Evolutionary conservation across 2,329 filamentous ascomycete genomes (phyloP).

Genomic region (Fusarium verticillioides): DNA sequence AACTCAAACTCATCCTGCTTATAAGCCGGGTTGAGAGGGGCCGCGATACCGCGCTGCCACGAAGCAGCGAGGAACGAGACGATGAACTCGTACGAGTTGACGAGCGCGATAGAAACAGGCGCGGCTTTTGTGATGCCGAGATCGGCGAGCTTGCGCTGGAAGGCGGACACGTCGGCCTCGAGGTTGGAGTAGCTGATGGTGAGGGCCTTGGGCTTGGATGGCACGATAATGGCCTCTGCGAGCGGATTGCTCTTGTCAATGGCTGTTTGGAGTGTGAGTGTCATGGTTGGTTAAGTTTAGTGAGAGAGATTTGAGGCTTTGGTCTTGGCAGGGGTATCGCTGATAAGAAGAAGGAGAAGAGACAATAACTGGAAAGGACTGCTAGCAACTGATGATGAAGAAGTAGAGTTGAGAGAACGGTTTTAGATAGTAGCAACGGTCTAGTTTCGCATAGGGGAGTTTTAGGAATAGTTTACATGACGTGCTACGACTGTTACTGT

Average conservation of each 20-base stretch:
- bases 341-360: conserved; percentile 5
- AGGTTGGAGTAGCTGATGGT: conserved; percentile 78
- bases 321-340: conserved; percentile 1
- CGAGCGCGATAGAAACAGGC: conserved; percentile 83
- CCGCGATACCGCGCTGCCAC: conserved; percentile 86
- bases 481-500: conserved; percentile 40
- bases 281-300: conserved; percentile 42
- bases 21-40: conserved; percentile 88
- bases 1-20: conserved; percentile 93
- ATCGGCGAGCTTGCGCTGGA: conserved; percentile 81
- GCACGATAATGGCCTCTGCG: conserved; percentile 76
- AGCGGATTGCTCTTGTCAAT: conserved; percentile 57
- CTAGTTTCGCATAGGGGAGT: conserved; percentile 15
- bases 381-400: background rate
- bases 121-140: conserved; percentile 76
- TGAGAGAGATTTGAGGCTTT: background rate
- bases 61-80: conserved; percentile 86
- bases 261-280: conserved; percentile 61
- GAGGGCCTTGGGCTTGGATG: conserved; percentile 69
- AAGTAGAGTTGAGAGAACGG: background rate
- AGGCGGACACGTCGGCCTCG: conserved; percentile 70
- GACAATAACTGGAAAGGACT: background rate
- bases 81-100: conserved; percentile 90
- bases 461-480: conserved; percentile 29
- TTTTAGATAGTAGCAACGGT: background rate